Evolutionary conservation across 768 basidiomycete genomes (phyloP).

Genomic region (Melanogaster broomeanus): DNA sequence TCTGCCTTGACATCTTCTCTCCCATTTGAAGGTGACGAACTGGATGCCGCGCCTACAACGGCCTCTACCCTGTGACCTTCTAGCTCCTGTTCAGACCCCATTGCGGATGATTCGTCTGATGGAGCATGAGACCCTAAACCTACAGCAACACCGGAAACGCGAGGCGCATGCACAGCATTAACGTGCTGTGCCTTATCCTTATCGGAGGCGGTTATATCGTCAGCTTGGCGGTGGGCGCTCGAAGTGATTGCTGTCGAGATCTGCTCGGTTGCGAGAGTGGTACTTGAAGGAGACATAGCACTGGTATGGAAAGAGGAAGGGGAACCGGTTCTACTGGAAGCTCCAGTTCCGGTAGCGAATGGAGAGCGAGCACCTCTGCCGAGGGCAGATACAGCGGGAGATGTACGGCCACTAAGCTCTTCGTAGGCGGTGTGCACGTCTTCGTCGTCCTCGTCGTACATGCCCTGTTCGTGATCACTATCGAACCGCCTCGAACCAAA

Average conservation of each 20-base stretch:
- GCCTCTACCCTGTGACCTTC: slow-evolving; percentile 11
- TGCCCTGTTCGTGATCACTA: slow-evolving; percentile 29
- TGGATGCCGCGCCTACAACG: slow-evolving; percentile 19
- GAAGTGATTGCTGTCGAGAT: slow-evolving; percentile 11
- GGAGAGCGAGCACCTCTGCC: slow-evolving; percentile 11
- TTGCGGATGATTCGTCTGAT: slow-evolving; percentile 1
- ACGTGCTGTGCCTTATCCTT: slow-evolving; percentile 2
- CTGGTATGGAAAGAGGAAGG: slow-evolving; percentile 5
- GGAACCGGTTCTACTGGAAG: not conserved
- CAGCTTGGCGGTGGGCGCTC: not conserved
- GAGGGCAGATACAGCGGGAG: slow-evolving; percentile 26
- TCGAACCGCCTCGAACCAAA: slow-evolving; percentile 11
- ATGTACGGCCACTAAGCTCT: slow-evolving; percentile 23
- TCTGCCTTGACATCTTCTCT: slow-evolving; percentile 20
- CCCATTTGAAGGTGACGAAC: slow-evolving; percentile 17
- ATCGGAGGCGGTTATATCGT: not conserved
- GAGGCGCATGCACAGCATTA: not conserved
- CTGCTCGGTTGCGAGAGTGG: slow-evolving; percentile 2
- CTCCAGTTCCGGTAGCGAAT: slow-evolving; percentile 3
- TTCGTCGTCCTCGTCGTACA: slow-evolving; percentile 29
- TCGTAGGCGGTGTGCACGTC: slow-evolving; percentile 25
- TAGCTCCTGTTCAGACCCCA: not conserved
- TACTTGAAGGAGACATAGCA: not conserved
- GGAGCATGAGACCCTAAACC: slow-evolving; percentile 1
- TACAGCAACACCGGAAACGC: slow-evolving; percentile 3